Evolutionary conservation across 2,329 filamentous ascomycete genomes (phyloP), one percentile per base, ranked within the genome.

Genomic region (Elsinoe perseae): DNA sequence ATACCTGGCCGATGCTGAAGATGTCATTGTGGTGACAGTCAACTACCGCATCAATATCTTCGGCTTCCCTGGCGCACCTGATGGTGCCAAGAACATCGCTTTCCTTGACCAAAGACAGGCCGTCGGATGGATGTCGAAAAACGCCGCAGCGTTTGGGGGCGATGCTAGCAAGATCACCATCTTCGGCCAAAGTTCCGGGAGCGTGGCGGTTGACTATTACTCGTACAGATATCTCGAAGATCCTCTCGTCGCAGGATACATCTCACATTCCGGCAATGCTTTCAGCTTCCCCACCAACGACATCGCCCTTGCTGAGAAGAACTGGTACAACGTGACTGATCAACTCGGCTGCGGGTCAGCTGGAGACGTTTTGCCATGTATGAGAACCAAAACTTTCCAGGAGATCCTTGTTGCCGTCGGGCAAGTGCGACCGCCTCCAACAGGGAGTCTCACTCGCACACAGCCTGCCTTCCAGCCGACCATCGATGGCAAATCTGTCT

Each of bases 261-360:
- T 73, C 38, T 67, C 67, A 6, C 64, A 71, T 40, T 73, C 70
- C 1, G 71, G 70, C 8, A 71, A 66, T 7, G 65, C 71, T 21
- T 65, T 73, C 20, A 75, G 75, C 62, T 77, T 79, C 60, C 68
- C 71, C 3, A 61, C 71, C 18, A 76, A 76, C 54, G 61, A 66
- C 1, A 61, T 59, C 0, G 63, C 64, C 0, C 58, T 70, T 0
- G 68, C 72, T 8, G 63, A 69, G 12, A 65, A 63, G 23, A 73
- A 75, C 57, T 79, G 75, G 72, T 66, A 74, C 44, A 66, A 70
- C 0, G 72, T 75, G 1, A 70, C 72, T 0, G 56, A 62, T 3
- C 60, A 66, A 20, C 64, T 77, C 9, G 69, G 70, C n/a, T 77
- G 76, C 57, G 64, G 61, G 1, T 32, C 18, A 73, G 74, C 56